Evolutionary conservation across 2,329 filamentous ascomycete species (phyloP).

Genomic region (Ceratocystis smalleyi): DNA sequence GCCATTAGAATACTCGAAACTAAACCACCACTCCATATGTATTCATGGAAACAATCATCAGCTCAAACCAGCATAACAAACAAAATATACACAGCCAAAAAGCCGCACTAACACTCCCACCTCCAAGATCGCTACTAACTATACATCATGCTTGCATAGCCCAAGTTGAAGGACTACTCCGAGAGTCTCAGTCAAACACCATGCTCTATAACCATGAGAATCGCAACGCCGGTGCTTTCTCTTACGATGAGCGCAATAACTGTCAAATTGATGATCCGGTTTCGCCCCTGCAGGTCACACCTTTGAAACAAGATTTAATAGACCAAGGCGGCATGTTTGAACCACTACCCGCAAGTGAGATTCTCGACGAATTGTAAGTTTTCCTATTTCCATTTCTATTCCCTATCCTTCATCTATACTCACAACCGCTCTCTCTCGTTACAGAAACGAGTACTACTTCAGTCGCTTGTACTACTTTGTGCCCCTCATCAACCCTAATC

Average conservation of each 20-base stretch:
- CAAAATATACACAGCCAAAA: neutral
- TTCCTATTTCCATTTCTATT: neutral
- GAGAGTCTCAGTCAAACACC: slow-evolving; percentile 37
- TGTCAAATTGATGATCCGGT: neutral
- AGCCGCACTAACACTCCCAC: neutral
- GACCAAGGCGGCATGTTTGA: slow-evolving; percentile 71
- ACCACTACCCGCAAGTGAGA: slow-evolving; percentile 58
- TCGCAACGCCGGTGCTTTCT: neutral
- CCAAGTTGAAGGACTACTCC: slow-evolving; percentile 69
- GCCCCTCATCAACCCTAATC: slow-evolving; percentile 62
- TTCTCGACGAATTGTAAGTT: slow-evolving; percentile 67
- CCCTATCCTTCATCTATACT: neutral
- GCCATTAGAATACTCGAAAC: too few relatives aligned
- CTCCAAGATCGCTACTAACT: neutral
- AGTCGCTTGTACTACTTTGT: slow-evolving; percentile 53
- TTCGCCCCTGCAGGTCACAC: neutral
- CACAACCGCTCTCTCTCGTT: neutral
- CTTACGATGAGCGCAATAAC: neutral
- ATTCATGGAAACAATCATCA: neutral
- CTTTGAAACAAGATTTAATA: slow-evolving; percentile 38
- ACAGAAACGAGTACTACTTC: slow-evolving; percentile 61
- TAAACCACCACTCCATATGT: too few relatives aligned
- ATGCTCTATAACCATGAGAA: slow-evolving; percentile 20
- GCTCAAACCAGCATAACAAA: neutral
- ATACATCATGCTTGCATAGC: slow-evolving; percentile 29